Base-by-base conservation (phyloP, 345 rosid species). In the Syzygium aqueum region DNA sequence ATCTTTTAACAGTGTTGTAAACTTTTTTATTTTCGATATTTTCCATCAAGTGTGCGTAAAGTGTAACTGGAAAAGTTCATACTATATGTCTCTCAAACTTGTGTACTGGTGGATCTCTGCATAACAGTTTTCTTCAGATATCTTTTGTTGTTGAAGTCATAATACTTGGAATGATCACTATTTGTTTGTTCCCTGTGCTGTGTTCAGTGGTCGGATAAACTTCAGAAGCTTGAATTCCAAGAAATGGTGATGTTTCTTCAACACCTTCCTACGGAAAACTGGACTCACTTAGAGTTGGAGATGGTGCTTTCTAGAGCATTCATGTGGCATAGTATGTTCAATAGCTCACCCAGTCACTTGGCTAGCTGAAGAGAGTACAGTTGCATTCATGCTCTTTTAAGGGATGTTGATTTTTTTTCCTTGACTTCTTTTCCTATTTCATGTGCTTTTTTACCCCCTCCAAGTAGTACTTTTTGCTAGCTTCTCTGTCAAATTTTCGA, bases 231-330 rank as follows among this genome's bases (percentile, higher is more conserved):
- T 33, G 99, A 97, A 89, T 97, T 97, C 90, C 99, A 96, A 90
- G 99, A 96, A 87, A 92, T 97, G 98, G 99, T 96, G 85, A 97
- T 97, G 99, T 95, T 96, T 93, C 95, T 96, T 85, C 99, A 96
- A 89, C 99, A 97, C 90, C 96, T 96, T 63, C 98, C 99, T 3
- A 97, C 99, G 17, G 91, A 94, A 37, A 95, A 91, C 89, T 96
- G 98, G 99, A 90, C 95, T 12, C 95, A 95, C 87, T 94, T 93
- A 88, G 99, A 97, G 87, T 97, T 97, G 4, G 99, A 97, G 89
- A 94, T 95, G 98, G 99, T 95, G 61, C 94, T 97, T 61, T 95
- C 98, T 11, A 90, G 93, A 90, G 98, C 99, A 53, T 96, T 80
- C 91, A 94, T 97, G 95, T 96, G 98, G 98, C 97, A 97, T 90